Base-by-base conservation (phyloP, 306 rosid species). In the Citrullus amarus region DNA sequence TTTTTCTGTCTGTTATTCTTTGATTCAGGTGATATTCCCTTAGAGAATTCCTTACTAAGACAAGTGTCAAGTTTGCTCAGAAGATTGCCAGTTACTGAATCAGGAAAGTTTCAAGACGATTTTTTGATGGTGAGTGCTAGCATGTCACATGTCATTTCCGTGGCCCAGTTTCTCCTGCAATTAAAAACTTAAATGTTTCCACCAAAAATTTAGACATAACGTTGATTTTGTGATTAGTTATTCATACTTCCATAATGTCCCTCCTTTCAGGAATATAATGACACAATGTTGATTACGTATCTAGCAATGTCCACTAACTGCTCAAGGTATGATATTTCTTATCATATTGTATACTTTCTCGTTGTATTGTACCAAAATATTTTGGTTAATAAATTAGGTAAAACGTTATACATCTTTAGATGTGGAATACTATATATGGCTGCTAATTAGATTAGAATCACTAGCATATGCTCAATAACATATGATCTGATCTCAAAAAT, bases 261-360 rank as follows among this genome's bases (percentile, higher is more conserved):
- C 54, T 58, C 20, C 32, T 77, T 82, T 62, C 78, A 95, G 99
- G 99, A 92, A 79, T 92, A 92, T 85, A 95, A 90, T 81, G 97
- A 95, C 85, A 95, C 99, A 22, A 79, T 92, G 83, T 80, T 95
- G 89, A 82, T 92, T 81, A 85, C 96, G 56, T 91, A 92, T 84
- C 92, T 95, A 63, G 97, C 99, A 72, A 89, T 91, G 97, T 88
- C 89, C 88, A 95, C 99, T 83, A 92, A 91, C 86, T 92, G 99
- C 85, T 95, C 97, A 82, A 95, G 98, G 98, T 95, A 86, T 81
- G 86, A 17, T 58, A 41, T 79, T 43, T 72, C 69, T 25, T 54
- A 20, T 67, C 78, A 63, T 78, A 18, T 32, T 76, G 73, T 75
- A 58, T 16, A 57, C 57, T 75, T 14, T 55, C 36, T 78, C 15